A percentile compares a stretch with the other conserved stretches of the same genome.
Evolutionary conservation across 1,139 yeast species (phyloP).

Genomic region (Pichia sp.): DNA sequence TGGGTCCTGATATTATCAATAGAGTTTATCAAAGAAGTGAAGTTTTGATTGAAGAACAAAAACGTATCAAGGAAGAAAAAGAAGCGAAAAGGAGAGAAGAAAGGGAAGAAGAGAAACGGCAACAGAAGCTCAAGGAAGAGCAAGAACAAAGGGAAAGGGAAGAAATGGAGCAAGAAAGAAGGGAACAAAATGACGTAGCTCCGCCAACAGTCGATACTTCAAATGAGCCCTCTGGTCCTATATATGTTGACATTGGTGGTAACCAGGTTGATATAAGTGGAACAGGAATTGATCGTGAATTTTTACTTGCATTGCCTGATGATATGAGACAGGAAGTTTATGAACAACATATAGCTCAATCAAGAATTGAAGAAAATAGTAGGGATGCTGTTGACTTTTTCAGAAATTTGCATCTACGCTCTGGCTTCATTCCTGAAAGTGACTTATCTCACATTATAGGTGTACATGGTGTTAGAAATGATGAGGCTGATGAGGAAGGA

Average conservation of each 20-base stretch:
- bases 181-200: conserved; percentile 16
- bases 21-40: conserved; percentile 45
- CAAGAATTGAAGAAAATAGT: conserved; percentile 31
- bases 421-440: background rate
- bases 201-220: background rate
- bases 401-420: conserved; percentile 7
- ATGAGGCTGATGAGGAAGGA: conserved; percentile 26
- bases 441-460: conserved; percentile 8
- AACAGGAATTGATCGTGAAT: conserved; percentile 88
- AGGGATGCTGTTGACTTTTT: conserved; percentile 38
- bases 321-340: conserved; percentile 91
- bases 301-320: conserved; percentile 83
- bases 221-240: conserved; percentile 38
- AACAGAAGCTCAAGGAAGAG: background rate
- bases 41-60: conserved; percentile 32
- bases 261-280: conserved; percentile 70
- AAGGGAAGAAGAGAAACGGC: conserved; percentile 20
- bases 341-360: conserved; percentile 74
- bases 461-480: conserved; percentile 16
- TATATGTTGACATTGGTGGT: conserved; percentile 70
- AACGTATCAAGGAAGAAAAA: conserved; percentile 28
- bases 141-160: conserved; percentile 17
- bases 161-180: conserved; percentile 23
- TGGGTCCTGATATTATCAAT: conserved; percentile 47
- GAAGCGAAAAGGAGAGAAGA: conserved; percentile 31